Evolutionary conservation across 805 yeast genomes (phyloP), one percentile per base, ranked within the genome.

Genomic region (Schwanniomyces vanrijiae): DNA sequence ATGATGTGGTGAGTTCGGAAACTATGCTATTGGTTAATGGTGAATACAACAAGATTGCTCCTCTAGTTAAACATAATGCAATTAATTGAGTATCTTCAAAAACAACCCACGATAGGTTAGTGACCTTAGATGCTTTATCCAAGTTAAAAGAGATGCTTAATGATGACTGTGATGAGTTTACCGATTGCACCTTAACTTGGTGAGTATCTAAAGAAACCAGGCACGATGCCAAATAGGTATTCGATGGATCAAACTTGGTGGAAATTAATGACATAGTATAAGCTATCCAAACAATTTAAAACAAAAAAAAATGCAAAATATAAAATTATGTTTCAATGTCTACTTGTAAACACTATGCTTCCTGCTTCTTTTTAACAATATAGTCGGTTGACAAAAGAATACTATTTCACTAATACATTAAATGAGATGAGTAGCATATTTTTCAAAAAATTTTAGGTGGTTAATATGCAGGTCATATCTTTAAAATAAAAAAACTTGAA

Each of bases 171-270:
- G 80, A 72, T 10, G 74, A 58, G 33, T 64, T 63, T 3, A 74
- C 58, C 16, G 86, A 75, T 58, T 83, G 84, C 2, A 86, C 87
- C 47, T 83, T 74, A 33, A 89, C 68, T 53, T 82, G 81, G 58
- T 86, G 92, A 4, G 83, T 73, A 62, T 88, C 92, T 49, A 89
- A 75, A 1, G 89, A 85, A 29, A 81, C 79, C 18, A 81, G 69
- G 0, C 81, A 88, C 39, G 82, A 78, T 21, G 91, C 90, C 55
- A 83, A 75, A 58, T 75, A 76, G 38, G 77, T 71, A n/a, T 86
- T 83, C 1, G 78, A 65, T 10, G 82, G 75, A 63, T 89, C 92
- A 61, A 83, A 88, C 34, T 66, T 68, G 20, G 84, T 75, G 14
- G 69, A 56, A 28, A 71, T 51, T 35, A 71, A 46, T 26, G 52